Base-by-base conservation (phyloP, 2,329 filamentous ascomycete genomes). In the Teratosphaeria viscida region DNA sequence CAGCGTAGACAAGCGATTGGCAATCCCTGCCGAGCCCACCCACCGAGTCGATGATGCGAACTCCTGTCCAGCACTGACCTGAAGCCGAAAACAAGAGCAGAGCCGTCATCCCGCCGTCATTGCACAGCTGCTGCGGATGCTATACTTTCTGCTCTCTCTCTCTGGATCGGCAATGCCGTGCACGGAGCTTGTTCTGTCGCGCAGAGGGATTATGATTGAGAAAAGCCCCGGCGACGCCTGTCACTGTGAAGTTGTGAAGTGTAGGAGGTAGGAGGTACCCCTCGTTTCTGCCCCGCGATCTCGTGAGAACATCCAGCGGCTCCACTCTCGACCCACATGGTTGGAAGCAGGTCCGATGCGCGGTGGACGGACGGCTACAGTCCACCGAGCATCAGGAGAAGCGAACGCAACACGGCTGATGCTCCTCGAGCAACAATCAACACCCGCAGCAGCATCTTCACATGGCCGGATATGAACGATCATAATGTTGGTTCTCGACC, bases 91-190 rank as follows among this genome's bases (percentile, higher is more conserved):
- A 35, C 2, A 32, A 26, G 37, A 12, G n/a, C 19, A n/a, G 10
- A 57, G 55, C 55, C 23, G 47, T 57, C 37, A 57, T 57, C 26
- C 54, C 26, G 43, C 56, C 56, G 56, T 58, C 56, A 58, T 54
- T 16, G 53, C 52, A 37, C 43, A 34, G 49, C 56, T 43, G 5
- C 14, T 56, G 27, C 34, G 34, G 54, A 23, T 56, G 54, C 27
- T 56, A 49, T 26, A 49, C 43, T 49, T 49, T 49, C 43, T 49
- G 43, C 43, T 49, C 23, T 10, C 5, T 10, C 5, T 3, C 10
- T 3, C 16, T 43, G n/a, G 43, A 49, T 49, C 37, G 54, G 54
- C 54, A 43, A 26, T 39, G 32, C 32, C 39, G 54, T 55, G 54
- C 16, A 6, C 10, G 26, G 43, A 49, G 43, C 43, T 26, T 49